Percentiles rank a stretch among this genome's conserved stretches.
These are phyloP conservation scores for Capsicum chinense DNA, from an alignment of 257 asterid genomes.

Conservation along the genomic window DNA sequence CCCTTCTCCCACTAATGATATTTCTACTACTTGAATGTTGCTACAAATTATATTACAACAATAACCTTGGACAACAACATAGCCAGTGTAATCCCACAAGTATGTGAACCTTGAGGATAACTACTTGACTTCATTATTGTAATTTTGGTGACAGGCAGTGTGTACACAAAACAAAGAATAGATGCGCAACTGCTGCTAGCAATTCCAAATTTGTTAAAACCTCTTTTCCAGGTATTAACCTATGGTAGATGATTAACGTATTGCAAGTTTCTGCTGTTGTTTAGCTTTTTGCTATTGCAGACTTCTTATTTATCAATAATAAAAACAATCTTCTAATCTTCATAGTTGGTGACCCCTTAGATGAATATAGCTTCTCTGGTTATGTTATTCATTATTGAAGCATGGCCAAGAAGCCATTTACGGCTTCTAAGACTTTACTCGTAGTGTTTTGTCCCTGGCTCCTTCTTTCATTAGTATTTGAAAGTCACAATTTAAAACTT, in stretches of 20 bases:
- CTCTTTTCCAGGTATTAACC: constrained; percentile 76
- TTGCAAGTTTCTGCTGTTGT: too few species aligned
- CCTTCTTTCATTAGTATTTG: too few species aligned
- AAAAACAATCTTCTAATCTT: constrained; percentile 23
- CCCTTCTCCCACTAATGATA: too few species aligned
- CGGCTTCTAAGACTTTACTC: too few species aligned
- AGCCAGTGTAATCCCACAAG: constrained; percentile 56
- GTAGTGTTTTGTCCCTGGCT: too few species aligned
- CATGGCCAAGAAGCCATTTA: too few species aligned
- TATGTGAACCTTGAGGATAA: constrained; percentile 2
- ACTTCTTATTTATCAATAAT: not conserved
- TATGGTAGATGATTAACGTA: not conserved
- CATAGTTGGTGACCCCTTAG: constrained; percentile 21
- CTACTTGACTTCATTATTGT: constrained; percentile 14
- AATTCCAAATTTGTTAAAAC: constrained; percentile 76
- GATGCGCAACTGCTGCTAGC: constrained; percentile 71
- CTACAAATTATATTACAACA: too few species aligned
- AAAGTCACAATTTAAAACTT: too few species aligned
- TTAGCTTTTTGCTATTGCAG: not conserved
- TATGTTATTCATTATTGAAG: not conserved
- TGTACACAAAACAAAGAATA: constrained; percentile 84
- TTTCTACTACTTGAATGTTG: too few species aligned
- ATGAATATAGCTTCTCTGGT: not conserved
- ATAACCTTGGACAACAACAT: constrained; percentile 41
- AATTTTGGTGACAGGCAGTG: constrained; percentile 58